Evolutionary conservation across 2,329 filamentous ascomycete genomes (phyloP).

Genomic region (Paracamarosporium sp.): DNA sequence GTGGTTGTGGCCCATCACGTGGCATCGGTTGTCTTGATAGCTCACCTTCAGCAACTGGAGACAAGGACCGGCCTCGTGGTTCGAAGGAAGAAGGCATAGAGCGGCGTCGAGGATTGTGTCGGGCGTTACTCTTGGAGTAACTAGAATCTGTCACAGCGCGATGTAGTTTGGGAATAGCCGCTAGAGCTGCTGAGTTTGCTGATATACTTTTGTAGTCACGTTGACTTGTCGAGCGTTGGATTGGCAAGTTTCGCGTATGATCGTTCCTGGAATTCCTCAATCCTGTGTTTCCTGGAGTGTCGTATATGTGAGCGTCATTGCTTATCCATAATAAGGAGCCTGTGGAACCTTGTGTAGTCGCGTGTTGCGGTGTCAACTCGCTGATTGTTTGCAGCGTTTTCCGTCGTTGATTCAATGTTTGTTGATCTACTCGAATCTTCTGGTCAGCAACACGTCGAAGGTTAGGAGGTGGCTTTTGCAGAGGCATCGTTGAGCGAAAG

Average conservation of each 20-base stretch:
- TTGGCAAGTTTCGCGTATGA: conserved; percentile 27
- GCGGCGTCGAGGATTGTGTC: not conserved
- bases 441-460: not conserved
- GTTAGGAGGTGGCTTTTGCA: conserved; percentile 7
- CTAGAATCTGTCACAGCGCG: conserved; percentile 5
- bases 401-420: conserved; percentile 25
- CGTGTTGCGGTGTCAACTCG: conserved; percentile 28
- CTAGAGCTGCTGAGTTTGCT: conserved; percentile 7
- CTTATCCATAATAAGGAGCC: conserved; percentile 10
- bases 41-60: conserved; percentile 11
- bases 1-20: not conserved
- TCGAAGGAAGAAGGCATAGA: conserved; percentile 8
- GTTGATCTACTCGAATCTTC: not conserved
- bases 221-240: conserved; percentile 10
- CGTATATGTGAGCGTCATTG: conserved; percentile 6
- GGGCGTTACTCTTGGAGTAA: not conserved
- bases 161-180: conserved; percentile 7
- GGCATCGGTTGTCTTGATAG: not conserved
- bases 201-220: conserved; percentile 1
- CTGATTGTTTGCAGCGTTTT: conserved; percentile 38
- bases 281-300: not conserved
- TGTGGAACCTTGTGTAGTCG: conserved; percentile 16
- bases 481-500: conserved; percentile 3
- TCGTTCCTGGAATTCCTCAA: conserved; percentile 8
- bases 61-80: conserved; percentile 1